Percentiles rank a stretch among this genome's conserved stretches.
phyloP scores from a whole-genome alignment of 495 filamentous ascomycete species.

The Cetradonia linearis region DNA sequence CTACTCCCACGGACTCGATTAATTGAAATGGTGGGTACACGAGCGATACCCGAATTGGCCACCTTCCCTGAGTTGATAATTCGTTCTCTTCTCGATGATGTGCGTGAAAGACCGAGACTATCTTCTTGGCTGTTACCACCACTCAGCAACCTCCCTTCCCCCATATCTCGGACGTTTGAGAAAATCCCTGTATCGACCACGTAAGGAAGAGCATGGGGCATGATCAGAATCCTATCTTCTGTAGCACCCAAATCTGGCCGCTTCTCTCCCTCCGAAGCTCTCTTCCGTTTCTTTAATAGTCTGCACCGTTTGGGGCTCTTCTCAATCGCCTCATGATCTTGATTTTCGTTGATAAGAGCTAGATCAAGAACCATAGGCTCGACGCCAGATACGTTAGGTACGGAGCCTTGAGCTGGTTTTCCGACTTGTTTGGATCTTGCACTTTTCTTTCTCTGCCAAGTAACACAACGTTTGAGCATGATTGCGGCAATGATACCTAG shows the following conservation, averaged over 20 bases:
- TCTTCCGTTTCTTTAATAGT: not conserved
- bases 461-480: not conserved
- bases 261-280: not conserved
- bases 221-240: not conserved
- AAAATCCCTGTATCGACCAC: not conserved
- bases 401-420: not conserved
- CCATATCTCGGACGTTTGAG: slow-evolving; percentile 5
- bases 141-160: slow-evolving; percentile 2
- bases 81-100: slow-evolving; percentile 4
- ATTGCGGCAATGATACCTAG: not conserved
- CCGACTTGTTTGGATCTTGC: not conserved
- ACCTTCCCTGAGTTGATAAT: slow-evolving; percentile 1
- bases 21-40: not conserved
- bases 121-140: slow-evolving; percentile 8
- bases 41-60: slow-evolving; percentile 4
- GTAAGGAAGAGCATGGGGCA: not conserved
- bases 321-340: not conserved
- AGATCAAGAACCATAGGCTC: not conserved
- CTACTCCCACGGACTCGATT: not conserved
- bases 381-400: not conserved
- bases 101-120: not conserved
- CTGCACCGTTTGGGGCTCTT: not conserved
- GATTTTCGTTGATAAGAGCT: not conserved
- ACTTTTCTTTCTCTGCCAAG: not conserved
- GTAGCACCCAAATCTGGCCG: not conserved